A percentile compares a stretch with the other conserved stretches of the same genome.
phyloP scores from a whole-genome alignment of 176 grass and related monocot species.

The Avena atlantica region DNA sequence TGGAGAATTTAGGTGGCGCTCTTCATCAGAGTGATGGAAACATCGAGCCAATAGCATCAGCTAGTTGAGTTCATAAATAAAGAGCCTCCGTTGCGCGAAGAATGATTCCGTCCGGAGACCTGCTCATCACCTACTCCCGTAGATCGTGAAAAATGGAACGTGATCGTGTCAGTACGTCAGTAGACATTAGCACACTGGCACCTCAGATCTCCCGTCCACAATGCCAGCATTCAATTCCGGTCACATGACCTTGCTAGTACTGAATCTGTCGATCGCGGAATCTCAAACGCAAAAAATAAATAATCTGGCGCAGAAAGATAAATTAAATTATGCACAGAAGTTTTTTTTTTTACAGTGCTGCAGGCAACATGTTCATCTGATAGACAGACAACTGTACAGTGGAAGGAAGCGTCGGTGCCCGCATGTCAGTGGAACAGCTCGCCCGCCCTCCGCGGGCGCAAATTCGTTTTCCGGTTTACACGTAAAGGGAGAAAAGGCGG shows the following conservation, averaged over 20 bases:
- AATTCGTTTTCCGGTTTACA: conserved; percentile 29
- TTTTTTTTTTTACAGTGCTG: conserved; percentile 34
- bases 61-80: too few relatives aligned
- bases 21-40: not conserved
- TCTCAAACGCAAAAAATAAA: conserved; percentile 9
- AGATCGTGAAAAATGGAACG: not conserved
- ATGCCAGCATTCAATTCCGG: conserved; percentile 49
- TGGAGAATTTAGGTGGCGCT: not conserved
- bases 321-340: conserved; percentile 24
- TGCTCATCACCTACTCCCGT: not conserved
- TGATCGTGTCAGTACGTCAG: not conserved
- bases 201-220: conserved; percentile 38
- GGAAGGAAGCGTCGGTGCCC: conserved; percentile 28
- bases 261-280: not conserved
- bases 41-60: not conserved
- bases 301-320: not conserved
- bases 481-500: not conserved
- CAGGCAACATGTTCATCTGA: conserved; percentile 54
- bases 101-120: too few relatives aligned
- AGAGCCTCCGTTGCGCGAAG: too few relatives aligned
- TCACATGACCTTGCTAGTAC: conserved; percentile 19
- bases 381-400: not conserved
- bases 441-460: not conserved
- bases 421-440: conserved; percentile 47
- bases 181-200: not conserved